Conservation (phyloP, 306 rosid genomes). For the Mimosa bimucronata region DNA sequence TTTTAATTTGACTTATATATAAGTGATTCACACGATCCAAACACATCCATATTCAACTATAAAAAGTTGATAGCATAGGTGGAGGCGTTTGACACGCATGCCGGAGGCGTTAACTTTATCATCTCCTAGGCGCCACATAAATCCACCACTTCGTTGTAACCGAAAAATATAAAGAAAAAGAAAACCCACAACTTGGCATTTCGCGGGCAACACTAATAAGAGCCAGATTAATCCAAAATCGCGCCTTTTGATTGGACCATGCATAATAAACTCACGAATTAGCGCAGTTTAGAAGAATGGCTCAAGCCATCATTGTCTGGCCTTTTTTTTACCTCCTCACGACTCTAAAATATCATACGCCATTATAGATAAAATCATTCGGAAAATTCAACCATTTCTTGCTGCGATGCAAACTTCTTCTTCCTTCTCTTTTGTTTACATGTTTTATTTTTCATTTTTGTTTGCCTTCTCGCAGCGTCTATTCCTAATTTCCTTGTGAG, state of each 20-base stretch:
- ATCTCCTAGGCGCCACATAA: constrained; percentile 55
- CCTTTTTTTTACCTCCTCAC: constrained; percentile 28
- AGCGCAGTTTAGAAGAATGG: neutral
- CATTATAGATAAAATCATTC: neutral
- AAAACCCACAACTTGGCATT: constrained; percentile 3
- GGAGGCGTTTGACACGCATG: neutral
- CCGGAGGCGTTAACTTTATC: constrained; percentile 25
- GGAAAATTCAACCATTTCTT: neutral
- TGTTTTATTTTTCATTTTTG: too few species aligned
- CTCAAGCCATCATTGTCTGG: constrained; percentile 22
- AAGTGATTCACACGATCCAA: too few species aligned
- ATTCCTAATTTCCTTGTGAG: neutral
- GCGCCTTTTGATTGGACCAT: constrained; percentile 46
- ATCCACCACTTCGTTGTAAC: neutral
- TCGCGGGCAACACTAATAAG: constrained; percentile 19
- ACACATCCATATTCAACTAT: too few species aligned
- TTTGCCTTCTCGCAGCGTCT: neutral
- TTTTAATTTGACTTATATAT: too few species aligned
- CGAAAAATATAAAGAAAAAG: neutral
- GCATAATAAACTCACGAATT: constrained; percentile 8
- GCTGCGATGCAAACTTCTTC: neutral
- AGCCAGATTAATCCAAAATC: constrained; percentile 29
- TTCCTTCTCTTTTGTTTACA: neutral
- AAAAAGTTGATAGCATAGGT: neutral
- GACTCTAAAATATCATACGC: neutral